Conservation (phyloP, 805 yeast species). For the Suhomyces kilbournensis region DNA sequence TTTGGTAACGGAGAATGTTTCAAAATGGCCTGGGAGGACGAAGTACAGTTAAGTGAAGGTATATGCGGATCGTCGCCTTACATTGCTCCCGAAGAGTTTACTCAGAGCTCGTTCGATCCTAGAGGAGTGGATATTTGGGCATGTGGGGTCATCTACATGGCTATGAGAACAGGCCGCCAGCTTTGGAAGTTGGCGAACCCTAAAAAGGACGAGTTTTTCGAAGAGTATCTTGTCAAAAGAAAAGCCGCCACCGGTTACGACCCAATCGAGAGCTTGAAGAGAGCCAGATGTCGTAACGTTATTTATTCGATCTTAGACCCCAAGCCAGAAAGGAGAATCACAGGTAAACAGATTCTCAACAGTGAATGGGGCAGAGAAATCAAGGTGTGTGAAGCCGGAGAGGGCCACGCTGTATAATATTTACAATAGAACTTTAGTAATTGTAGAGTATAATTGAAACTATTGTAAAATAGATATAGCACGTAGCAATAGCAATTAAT, state of each 20-base stretch:
- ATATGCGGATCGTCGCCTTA: slow-evolving; percentile 86
- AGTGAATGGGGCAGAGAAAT: slow-evolving; percentile 97
- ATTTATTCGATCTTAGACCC: slow-evolving; percentile 93
- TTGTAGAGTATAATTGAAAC: not conserved
- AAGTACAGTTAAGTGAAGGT: slow-evolving; percentile 67
- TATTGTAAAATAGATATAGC: not conserved
- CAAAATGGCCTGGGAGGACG: slow-evolving; percentile 79
- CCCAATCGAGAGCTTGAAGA: slow-evolving; percentile 81
- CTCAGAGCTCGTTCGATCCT: slow-evolving; percentile 67
- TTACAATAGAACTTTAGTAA: not conserved
- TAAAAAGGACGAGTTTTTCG: slow-evolving; percentile 75
- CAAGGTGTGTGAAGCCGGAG: slow-evolving; percentile 71
- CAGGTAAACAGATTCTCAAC: slow-evolving; percentile 81
- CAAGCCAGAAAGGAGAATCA: slow-evolving; percentile 79
- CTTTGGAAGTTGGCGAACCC: slow-evolving; percentile 81
- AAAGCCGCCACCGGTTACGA: slow-evolving; percentile 84
- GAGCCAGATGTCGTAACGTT: slow-evolving; percentile 89
- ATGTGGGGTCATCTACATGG: slow-evolving; percentile 89
- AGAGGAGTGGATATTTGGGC: slow-evolving; percentile 87
- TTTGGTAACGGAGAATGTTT: slow-evolving; percentile 85
- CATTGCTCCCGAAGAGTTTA: slow-evolving; percentile 86
- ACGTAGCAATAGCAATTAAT: not conserved
- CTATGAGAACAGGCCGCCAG: slow-evolving; percentile 92
- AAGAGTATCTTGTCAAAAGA: slow-evolving; percentile 70
- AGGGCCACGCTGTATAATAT: slow-evolving; percentile 16